Conservation (phyloP, 2,329 filamentous ascomycete genomes). For the Aspergillus fischeri region DNA sequence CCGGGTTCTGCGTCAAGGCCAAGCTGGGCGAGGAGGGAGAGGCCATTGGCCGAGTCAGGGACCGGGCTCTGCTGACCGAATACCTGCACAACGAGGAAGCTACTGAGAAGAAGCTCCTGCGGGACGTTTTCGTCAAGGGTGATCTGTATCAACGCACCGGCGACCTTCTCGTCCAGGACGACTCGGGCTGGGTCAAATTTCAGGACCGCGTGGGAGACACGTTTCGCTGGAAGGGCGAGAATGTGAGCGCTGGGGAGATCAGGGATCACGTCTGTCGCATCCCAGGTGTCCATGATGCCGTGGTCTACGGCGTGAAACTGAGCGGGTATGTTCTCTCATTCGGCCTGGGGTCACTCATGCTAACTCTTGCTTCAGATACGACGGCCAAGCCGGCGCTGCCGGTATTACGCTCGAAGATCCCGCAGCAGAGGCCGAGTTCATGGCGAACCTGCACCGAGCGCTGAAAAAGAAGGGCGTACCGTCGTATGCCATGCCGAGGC, state of each 20-base stretch:
- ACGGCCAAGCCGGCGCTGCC: conserved; percentile 47
- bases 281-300: conserved; percentile 39
- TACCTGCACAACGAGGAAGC: conserved; percentile 41
- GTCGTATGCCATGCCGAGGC: conserved; percentile 43
- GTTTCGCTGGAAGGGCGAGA: conserved; percentile 43
- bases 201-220: conserved; percentile 42
- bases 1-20: conserved; percentile 41
- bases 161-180: conserved; percentile 42
- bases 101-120: conserved; percentile 43
- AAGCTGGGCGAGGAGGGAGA: conserved; percentile 42
- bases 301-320: conserved; percentile 44
- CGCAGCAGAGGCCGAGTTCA: conserved; percentile 33
- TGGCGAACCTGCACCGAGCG: conserved; percentile 32
- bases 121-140: conserved; percentile 44
- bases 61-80: conserved; percentile 37
- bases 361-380: conserved; percentile 34
- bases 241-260: conserved; percentile 45
- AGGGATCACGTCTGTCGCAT: conserved; percentile 42
- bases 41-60: conserved; percentile 42
- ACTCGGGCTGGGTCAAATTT: conserved; percentile 43
- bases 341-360: not conserved
- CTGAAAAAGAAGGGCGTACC: conserved; percentile 45
- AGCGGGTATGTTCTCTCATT: conserved; percentile 25
- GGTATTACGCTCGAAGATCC: conserved; percentile 41
- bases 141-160: conserved; percentile 45